These are phyloP conservation scores for Penicillium herquei DNA, from an alignment of 495 filamentous ascomycete genomes.

Conservation along the genomic window DNA sequence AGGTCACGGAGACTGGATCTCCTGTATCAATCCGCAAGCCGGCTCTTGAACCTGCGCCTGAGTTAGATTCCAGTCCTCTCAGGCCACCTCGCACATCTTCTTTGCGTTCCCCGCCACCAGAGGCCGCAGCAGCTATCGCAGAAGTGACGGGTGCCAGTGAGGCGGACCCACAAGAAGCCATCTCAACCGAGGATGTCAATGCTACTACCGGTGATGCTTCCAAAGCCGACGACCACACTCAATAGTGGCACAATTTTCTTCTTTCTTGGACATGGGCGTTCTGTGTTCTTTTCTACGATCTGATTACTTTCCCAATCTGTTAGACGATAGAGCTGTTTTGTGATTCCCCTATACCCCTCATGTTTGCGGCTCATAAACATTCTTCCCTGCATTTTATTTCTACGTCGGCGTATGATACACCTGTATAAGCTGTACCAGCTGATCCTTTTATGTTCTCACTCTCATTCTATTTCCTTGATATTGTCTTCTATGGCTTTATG, in stretches of 20 bases:
- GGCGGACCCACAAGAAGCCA: slow-evolving; percentile 1
- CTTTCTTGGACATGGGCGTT: slow-evolving; percentile 11
- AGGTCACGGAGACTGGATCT: slow-evolving; percentile 13
- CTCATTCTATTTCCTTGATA: slow-evolving; percentile 4
- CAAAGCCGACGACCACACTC: slow-evolving; percentile 1
- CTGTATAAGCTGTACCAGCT: slow-evolving; percentile 3
- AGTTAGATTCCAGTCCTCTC: slow-evolving; percentile 31
- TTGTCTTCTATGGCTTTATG: slow-evolving; percentile 2
- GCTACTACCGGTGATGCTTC: slow-evolving; percentile 1
- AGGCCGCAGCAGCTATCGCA: slow-evolving; percentile 12
- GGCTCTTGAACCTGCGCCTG: slow-evolving; percentile 34
- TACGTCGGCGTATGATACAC: not conserved
- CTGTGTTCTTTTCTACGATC: slow-evolving; percentile 10
- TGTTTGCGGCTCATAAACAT: slow-evolving; percentile 12
- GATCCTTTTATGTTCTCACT: slow-evolving; percentile 4
- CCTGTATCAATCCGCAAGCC: slow-evolving; percentile 23
- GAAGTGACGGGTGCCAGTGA: slow-evolving; percentile 5
- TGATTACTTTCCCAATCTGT: slow-evolving; percentile 14
- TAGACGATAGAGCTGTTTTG: slow-evolving; percentile 30
- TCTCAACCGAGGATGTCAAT: not conserved
- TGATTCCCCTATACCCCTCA: slow-evolving; percentile 34
- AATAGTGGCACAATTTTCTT: slow-evolving; percentile 9
- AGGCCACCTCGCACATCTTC: slow-evolving; percentile 43
- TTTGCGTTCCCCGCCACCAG: slow-evolving; percentile 20
- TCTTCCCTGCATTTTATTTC: slow-evolving; percentile 17